Percentiles rank a stretch among this genome's conserved stretches.
These are phyloP conservation scores for Gaillardinia entomophila DNA, from an alignment of 805 yeast genomes.

Conservation along the genomic window DNA sequence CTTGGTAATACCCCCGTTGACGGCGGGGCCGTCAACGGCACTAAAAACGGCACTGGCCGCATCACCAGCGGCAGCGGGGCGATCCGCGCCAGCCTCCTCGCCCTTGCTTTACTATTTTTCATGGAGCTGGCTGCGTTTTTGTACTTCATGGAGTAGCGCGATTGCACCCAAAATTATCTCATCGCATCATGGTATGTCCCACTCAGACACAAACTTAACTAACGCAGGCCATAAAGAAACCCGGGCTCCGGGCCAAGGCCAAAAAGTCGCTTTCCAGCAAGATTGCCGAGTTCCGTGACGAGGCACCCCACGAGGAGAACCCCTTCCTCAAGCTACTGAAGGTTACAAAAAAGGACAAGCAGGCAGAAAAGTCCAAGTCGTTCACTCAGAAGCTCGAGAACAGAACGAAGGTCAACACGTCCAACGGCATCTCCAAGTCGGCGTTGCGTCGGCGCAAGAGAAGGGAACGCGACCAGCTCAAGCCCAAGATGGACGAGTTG, in stretches of 20 bases:
- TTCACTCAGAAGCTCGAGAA: constrained; percentile 24
- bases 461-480: constrained; percentile 54
- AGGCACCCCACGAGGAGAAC: constrained; percentile 24
- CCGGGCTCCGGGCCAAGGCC: constrained; percentile 28
- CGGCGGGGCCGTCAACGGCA: no score
- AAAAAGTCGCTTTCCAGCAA: constrained; percentile 18
- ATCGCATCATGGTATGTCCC: not conserved
- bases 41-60: no score
- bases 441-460: constrained; percentile 59
- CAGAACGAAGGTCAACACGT: constrained; percentile 25
- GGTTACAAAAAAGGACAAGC: constrained; percentile 50
- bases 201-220: constrained; percentile 5
- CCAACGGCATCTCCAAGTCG: constrained; percentile 57
- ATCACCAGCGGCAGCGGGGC: no score
- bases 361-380: constrained; percentile 30
- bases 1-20: no score
- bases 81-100: no score
- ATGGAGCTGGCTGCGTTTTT: no score
- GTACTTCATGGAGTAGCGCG: not conserved
- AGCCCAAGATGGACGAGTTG: constrained; percentile 64
- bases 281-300: constrained; percentile 18
- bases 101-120: no score
- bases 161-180: not conserved
- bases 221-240: constrained; percentile 25
- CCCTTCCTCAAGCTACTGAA: constrained; percentile 51